A percentile compares a stretch with the other conserved stretches of the same genome.
Conservation (phyloP, 164 flowering plant genomes). For the Litsea cubeba region DNA sequence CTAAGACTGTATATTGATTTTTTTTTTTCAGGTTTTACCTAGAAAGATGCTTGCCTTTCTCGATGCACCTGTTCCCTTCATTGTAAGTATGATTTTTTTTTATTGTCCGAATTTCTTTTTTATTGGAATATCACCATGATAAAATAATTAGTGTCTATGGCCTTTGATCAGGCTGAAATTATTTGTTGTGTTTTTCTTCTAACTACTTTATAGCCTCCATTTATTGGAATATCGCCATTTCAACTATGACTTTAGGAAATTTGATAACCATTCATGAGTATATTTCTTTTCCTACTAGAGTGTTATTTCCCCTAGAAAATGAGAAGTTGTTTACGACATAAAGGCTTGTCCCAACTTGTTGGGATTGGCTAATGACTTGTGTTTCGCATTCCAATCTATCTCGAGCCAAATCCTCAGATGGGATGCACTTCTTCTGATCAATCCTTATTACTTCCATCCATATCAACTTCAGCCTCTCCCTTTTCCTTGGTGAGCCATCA, state of each 20-base stretch:
- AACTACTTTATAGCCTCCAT: too few species aligned
- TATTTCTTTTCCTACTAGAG: background rate
- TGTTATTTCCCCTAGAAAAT: too few species aligned
- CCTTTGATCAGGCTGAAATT: background rate
- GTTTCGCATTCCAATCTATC: too few species aligned
- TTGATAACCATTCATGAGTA: background rate
- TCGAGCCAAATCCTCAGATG: too few species aligned
- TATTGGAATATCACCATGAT: background rate
- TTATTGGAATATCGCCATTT: background rate
- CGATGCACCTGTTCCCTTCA: constrained; percentile 94
- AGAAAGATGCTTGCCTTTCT: constrained; percentile 85
- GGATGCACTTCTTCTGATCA: too few species aligned
- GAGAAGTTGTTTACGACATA: too few species aligned
- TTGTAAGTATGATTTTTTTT: constrained; percentile 59
- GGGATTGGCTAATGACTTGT: too few species aligned
- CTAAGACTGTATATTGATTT: background rate
- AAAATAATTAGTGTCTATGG: background rate
- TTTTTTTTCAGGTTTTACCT: constrained; percentile 69
- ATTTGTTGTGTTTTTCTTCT: too few species aligned
- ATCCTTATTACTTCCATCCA: too few species aligned
- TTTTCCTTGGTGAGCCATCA: too few species aligned
- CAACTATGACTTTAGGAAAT: background rate
- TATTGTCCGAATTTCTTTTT: background rate
- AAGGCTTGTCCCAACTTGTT: too few species aligned
- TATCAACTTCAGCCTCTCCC: too few species aligned